Evolutionary conservation across 164 flowering plant species (phyloP), one percentile per base, ranked within the genome.

Genomic region (Nymphaea colorata): DNA sequence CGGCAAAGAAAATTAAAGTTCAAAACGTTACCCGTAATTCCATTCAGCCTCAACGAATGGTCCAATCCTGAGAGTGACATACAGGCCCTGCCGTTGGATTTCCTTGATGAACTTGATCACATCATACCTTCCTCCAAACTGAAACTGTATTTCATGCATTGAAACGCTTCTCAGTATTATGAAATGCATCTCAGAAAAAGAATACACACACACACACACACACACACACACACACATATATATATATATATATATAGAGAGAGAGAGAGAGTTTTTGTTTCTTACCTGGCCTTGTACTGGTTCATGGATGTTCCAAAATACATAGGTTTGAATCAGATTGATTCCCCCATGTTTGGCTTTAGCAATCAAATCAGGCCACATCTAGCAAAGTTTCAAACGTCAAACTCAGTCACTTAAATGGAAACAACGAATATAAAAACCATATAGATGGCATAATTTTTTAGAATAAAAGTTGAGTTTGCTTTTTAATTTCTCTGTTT

Each of bases 221-320:
- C n/a, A n/a, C n/a, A n/a, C n/a, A n/a, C n/a, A n/a, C n/a, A n/a
- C n/a, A n/a, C n/a, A n/a, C n/a, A 25, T 25, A 25, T 25, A 25
- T 25, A 25, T 25, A 25, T 25, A 25, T 25, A 25, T 25, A 25
- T 25, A 25, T 25, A 25, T 25, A 25, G 36, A 25, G 36, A 25
- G 36, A 25, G 36, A 72, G 61, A 0, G 79, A 80, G 87, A 88
- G 84, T 77, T 73, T 76, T 87, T 85, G 67, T 59, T 42, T 5
- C 66, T 47, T 44, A 72, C 70, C 70, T 72, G 61, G 42, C 74
- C 70, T 42, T 63, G 18, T 17, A 62, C 67, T 1, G 74, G 74
- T 57, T 72, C 74, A 62, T 72, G 74, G 12, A 12, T 62, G 44
- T 72, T 72, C 74, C 70, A 72, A 36, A 72, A 67, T 12, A 68